Evolutionary conservation across 2,329 filamentous ascomycete genomes (phyloP), one percentile per base, ranked within the genome.

Genomic region (Botrytis medusae): DNA sequence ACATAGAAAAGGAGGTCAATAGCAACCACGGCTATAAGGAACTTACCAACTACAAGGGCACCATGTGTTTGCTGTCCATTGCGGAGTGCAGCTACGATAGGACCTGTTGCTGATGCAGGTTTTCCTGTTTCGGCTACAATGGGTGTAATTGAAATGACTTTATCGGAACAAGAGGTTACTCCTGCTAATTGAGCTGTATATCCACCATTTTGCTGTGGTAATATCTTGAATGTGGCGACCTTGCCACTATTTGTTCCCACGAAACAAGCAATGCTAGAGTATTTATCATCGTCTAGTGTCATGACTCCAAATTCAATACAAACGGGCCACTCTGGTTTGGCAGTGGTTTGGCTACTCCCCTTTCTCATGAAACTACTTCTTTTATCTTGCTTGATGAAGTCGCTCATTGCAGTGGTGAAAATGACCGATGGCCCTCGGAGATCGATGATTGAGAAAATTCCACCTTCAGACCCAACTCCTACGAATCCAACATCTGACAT

Each of bases 401-500:
- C 93, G 14, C 87, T 86, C 75, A 95, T 84, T 22, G 91, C 89
- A 2, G 89, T 89, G 69, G 90, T 91, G 80, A 93, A 94, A 74
- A 98, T 96, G 64, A 98, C 87, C 0, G 90, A 87, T 32, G 96
- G 96, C 0, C 95, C 95, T 73, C 96, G 90, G 75, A 99, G 86
- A 81, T 99, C 96, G 69, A 98, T 89, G 54, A 99, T 88, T 14
- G 89, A 92, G 54, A 99, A 82, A 76, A 90, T 90, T 3, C 96
- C 96, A 57, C 90, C 89, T 81, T 97, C 92, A 16, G 94, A 97
- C 0, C 94, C 96, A 44, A 92, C 91, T 18, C 92, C 95, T 18
- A 97, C 89, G 80, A 99, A 99, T 0, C 96, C 96, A 20, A 98
- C 91, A 81, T 97, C 93, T n/a, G 94, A 96, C 72, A 96, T 89